Conservation (phyloP, 306 rosid genomes). For the Acacia confusa region DNA sequence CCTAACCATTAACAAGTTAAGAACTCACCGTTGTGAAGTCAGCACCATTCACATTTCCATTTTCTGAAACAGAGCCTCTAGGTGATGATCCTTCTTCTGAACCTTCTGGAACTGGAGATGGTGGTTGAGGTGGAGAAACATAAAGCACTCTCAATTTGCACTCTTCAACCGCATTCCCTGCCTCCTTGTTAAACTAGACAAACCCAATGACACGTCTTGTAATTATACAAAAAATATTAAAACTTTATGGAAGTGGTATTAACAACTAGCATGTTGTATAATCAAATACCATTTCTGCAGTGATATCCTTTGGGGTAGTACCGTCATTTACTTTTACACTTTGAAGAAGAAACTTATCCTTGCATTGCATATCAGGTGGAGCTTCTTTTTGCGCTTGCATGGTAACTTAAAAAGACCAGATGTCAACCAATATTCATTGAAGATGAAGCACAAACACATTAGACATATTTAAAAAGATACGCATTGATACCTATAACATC, state of each 20-base stretch:
- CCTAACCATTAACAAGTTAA: slow-evolving; percentile 25
- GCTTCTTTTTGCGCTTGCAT: slow-evolving; percentile 96
- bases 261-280: not conserved
- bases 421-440: not conserved
- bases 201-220: slow-evolving; percentile 33
- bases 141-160: slow-evolving; percentile 88
- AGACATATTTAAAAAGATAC: not conserved
- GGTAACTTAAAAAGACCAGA: slow-evolving; percentile 52
- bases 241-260: not conserved
- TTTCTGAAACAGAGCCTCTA: slow-evolving; percentile 70
- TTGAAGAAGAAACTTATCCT: slow-evolving; percentile 94
- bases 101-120: slow-evolving; percentile 89
- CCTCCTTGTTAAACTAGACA: slow-evolving; percentile 77
- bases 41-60: slow-evolving; percentile 56
- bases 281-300: slow-evolving; percentile 74
- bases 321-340: slow-evolving; percentile 65
- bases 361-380: slow-evolving; percentile 88
- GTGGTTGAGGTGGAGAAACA: slow-evolving; percentile 79
- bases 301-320: slow-evolving; percentile 56
- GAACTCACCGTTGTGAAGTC: slow-evolving; percentile 63
- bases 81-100: slow-evolving; percentile 95
- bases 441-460: not conserved
- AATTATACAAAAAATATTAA: slow-evolving; percentile 11
- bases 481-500: slow-evolving; percentile 70
- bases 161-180: slow-evolving; percentile 84